Evolutionary conservation across 2,329 filamentous ascomycete genomes (phyloP).

Genomic region (Westerdykella aurantiaca): DNA sequence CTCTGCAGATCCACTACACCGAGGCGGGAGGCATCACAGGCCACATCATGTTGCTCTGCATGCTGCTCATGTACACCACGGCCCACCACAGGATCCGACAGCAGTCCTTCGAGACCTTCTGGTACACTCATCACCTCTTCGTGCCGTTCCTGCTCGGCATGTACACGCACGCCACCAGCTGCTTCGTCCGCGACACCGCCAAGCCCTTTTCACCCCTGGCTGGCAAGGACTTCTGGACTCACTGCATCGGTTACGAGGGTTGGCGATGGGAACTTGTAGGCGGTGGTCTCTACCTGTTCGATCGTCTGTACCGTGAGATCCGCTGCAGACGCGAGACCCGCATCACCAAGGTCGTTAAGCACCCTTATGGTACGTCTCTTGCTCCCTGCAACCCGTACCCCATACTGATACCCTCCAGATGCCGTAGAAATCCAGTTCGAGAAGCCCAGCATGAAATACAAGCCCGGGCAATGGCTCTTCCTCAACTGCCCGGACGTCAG

Average conservation of each 20-base stretch:
- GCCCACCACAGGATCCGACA: conserved; percentile 90
- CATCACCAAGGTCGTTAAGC: conserved; percentile 89
- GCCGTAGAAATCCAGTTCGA: conserved; percentile 95
- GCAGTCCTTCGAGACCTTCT: conserved; percentile 97
- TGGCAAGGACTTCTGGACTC: conserved; percentile 73
- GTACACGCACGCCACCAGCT: conserved; percentile 93
- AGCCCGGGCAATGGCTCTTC: conserved; percentile 97
- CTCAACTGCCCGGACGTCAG: conserved; percentile 87
- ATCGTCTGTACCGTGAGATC: conserved; percentile 87
- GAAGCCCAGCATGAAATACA: conserved; percentile 97
- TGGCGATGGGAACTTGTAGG: conserved; percentile 95
- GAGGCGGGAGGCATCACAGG: conserved; percentile 89
- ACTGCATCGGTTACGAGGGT: conserved; percentile 91
- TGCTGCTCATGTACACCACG: conserved; percentile 97
- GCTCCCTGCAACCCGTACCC: background rate
- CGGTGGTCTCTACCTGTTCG: conserved; percentile 76
- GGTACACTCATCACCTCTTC: conserved; percentile 99
- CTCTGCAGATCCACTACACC: conserved; percentile 85
- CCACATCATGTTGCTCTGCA: conserved; percentile 97
- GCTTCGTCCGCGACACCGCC: conserved; percentile 83
- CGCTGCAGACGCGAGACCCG: conserved; percentile 75
- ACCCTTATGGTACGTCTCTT: conserved; percentile 71
- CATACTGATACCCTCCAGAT: conserved; percentile 49
- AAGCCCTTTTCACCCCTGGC: conserved; percentile 76
- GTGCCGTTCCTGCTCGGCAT: conserved; percentile 89